These are phyloP conservation scores for Cardamine resedifolia DNA, from an alignment of 345 rosid genomes.

Conservation along the genomic window DNA sequence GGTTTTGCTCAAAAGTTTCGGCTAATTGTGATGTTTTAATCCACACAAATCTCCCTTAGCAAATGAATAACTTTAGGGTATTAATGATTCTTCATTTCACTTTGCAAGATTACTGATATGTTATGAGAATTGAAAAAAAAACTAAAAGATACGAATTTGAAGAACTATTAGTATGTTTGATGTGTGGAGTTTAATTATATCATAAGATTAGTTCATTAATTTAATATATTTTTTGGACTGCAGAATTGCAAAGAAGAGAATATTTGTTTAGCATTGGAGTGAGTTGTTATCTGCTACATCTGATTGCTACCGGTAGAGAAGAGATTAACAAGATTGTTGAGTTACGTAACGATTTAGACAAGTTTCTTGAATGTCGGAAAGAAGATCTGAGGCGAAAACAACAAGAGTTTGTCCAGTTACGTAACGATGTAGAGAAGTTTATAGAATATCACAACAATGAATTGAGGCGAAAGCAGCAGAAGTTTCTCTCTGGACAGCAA, in stretches of 20 bases:
- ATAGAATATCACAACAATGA: conserved; percentile 42
- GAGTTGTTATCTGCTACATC: conserved; percentile 52
- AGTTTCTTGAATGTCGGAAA: conserved; percentile 43
- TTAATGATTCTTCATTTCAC: neutral
- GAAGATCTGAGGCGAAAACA: conserved; percentile 34
- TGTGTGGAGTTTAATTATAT: no score
- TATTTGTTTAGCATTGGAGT: conserved; percentile 50
- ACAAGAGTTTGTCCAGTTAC: conserved; percentile 37
- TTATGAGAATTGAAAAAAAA: no score
- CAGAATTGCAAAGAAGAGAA: conserved; percentile 41
- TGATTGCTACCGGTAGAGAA: conserved; percentile 52
- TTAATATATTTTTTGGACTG: neutral
- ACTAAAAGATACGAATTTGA: no score
- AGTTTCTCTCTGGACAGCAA: neutral
- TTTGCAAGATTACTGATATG: neutral
- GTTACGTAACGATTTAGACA: conserved; percentile 53
- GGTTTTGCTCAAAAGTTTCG: neutral
- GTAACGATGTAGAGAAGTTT: conserved; percentile 51
- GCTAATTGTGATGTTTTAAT: neutral
- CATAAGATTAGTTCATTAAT: neutral
- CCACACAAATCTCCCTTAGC: neutral
- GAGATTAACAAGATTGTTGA: conserved; percentile 59
- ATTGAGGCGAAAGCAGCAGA: neutral
- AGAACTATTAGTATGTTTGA: no score
- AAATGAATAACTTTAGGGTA: neutral